Evolutionary conservation across 1,284 basidiomycete genomes (phyloP), one percentile per base, ranked within the genome.

Genomic region (Chondrostereum purpureum): DNA sequence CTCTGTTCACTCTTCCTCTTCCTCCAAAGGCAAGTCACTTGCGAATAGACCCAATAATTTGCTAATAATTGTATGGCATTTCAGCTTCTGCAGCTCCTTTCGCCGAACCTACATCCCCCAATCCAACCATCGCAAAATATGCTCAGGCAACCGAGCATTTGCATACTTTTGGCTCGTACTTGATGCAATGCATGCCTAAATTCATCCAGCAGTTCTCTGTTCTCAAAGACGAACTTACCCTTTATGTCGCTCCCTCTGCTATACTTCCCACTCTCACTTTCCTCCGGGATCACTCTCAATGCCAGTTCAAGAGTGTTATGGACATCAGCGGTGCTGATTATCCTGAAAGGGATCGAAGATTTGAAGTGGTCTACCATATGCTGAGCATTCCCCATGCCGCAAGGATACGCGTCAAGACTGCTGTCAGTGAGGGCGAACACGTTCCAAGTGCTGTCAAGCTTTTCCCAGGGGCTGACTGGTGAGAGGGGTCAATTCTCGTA

Each of bases 161-260:
- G 38, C 92, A 96, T 66, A 80, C 81, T 39, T 96, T 91, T 59
- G 92, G 91, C 56, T 88, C 92, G 50, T 95, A 95, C 68, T 72
- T 96, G 56, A 83, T 78, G 44, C 88, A 93, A 61, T 91, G 87
- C 58, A 79, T 97, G 18, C 92, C 92, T 47, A 96, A 94, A 71
- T 94, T 83, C 71, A 79, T 97, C 60, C 93, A 97, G 67, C 93
- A 97, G 67, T 96, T 94, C 75, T 92, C 89, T n/a, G 89, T 97
- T 40, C 83, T 93, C 68, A 94, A 94, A 73, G 95, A 99, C 66
- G 96, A 99, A 66, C 76, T 99, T 50, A 88, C 90, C 11, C 77
- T 99, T 52, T 92, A 95, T 69, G 75, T 88, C 60, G 77, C 85
- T 0, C 96, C 96, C 4, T 75, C 82, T 17, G 89, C 79, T 46